A percentile compares a stretch with the other conserved stretches of the same genome.
Conservation (phyloP, 208 protist species). For the Trypanosoma caninum region DNA sequence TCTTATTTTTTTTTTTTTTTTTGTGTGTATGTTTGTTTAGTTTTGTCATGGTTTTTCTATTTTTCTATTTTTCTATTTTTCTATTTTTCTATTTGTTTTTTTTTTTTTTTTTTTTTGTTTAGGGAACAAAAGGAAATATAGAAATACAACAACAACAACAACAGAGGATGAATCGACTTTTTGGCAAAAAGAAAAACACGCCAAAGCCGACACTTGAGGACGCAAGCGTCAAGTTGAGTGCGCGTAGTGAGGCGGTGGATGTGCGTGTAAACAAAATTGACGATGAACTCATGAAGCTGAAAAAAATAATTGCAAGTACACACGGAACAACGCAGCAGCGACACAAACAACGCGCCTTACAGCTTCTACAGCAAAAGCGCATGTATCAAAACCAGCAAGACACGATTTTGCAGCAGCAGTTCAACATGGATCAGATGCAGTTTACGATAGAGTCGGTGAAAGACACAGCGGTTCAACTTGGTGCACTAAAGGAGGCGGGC, state of each 20-base stretch:
- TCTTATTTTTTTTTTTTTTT: constrained; percentile 2
- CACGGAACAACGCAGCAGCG: constrained; percentile 70
- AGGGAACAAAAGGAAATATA: not conserved
- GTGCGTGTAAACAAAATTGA: constrained; percentile 85
- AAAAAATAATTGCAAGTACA: constrained; percentile 70
- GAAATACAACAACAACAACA: not conserved
- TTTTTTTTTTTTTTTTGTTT: constrained; percentile 3
- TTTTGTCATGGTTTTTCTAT: not conserved
- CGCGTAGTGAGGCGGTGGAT: constrained; percentile 75
- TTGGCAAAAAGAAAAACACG: constrained; percentile 69
- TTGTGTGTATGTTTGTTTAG: not conserved
- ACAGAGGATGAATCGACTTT: constrained; percentile 82
- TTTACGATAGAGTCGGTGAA: constrained; percentile 90
- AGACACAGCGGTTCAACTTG: constrained; percentile 89
- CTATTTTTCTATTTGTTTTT: constrained; percentile 4
- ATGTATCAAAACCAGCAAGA: constrained; percentile 92
- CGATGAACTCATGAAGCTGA: constrained; percentile 80
- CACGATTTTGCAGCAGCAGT: constrained; percentile 88
- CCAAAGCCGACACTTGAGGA: constrained; percentile 87
- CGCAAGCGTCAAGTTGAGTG: constrained; percentile 61
- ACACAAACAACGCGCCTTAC: constrained; percentile 88
- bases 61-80: not conserved
- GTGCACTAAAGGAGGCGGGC: constrained; percentile 86
- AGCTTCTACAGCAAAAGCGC: constrained; percentile 92
- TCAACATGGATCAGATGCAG: constrained; percentile 92